These are phyloP conservation scores for Aspergillus clavatus DNA, from an alignment of 2,329 filamentous ascomycete genomes.

Conservation along the genomic window DNA sequence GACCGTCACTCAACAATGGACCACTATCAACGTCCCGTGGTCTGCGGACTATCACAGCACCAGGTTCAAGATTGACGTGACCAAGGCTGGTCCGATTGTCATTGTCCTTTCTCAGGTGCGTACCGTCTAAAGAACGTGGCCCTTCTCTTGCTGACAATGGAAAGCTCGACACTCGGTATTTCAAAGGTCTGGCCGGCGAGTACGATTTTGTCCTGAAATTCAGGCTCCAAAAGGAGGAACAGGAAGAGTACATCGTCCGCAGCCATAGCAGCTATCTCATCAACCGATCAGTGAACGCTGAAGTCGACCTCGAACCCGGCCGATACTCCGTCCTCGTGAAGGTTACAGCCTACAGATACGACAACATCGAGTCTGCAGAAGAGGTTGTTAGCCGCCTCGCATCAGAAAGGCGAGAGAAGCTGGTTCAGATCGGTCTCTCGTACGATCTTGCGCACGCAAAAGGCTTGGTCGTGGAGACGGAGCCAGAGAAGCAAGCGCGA, in stretches of 20 bases:
- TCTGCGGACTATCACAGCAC: constrained; percentile 58
- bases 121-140: neutral
- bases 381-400: constrained; percentile 64
- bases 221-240: constrained; percentile 55
- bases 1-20: constrained; percentile 59
- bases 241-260: constrained; percentile 56
- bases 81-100: constrained; percentile 50
- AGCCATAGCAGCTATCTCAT: constrained; percentile 57
- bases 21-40: constrained; percentile 56
- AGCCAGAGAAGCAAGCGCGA: constrained; percentile 31
- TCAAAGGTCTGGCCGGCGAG: constrained; percentile 52
- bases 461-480: constrained; percentile 37
- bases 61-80: constrained; percentile 53
- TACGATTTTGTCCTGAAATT: constrained; percentile 57
- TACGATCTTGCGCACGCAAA: constrained; percentile 46
- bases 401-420: constrained; percentile 63
- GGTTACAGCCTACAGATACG: constrained; percentile 60
- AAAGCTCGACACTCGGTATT: constrained; percentile 58
- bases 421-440: constrained; percentile 48
- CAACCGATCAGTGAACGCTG: constrained; percentile 70
- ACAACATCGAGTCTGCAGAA: constrained; percentile 53
- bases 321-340: constrained; percentile 72
- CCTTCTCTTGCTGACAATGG: constrained; percentile 10
- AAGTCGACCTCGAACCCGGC: constrained; percentile 68
- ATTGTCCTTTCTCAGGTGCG: constrained; percentile 53